phyloP scores from a whole-genome alignment of 305 asterid species.

The Withania somnifera region DNA sequence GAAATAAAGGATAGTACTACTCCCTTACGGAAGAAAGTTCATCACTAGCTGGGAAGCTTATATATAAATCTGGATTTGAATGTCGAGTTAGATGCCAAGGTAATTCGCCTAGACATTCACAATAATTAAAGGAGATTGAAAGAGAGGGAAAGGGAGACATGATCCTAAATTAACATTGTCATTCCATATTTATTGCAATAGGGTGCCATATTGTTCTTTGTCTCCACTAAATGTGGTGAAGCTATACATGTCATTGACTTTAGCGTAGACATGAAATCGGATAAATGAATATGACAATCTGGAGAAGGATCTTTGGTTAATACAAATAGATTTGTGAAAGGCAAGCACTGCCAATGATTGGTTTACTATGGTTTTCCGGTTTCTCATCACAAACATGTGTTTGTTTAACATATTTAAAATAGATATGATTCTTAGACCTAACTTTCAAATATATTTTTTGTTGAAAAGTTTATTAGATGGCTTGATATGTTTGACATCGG shows the following conservation, averaged over 20 bases:
- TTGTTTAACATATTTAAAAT: not conserved
- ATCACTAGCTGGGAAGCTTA: not conserved
- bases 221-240: not conserved
- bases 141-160: not conserved
- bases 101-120: not conserved
- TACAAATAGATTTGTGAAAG: not conserved
- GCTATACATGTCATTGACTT: not conserved
- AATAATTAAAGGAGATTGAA: not conserved
- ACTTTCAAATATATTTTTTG: not conserved
- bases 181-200: not conserved
- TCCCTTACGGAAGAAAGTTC: not conserved
- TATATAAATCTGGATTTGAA: not conserved
- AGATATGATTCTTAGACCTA: not conserved
- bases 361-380: not conserved
- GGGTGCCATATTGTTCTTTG: not conserved
- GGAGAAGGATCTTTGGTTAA: not conserved
- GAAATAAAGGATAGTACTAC: not conserved
- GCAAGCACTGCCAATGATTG: not conserved
- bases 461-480: not conserved
- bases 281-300: not conserved
- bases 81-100: not conserved
- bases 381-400: not conserved
- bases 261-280: not conserved
- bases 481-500: not conserved
- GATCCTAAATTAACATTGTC: not conserved